Evolutionary conservation across 2,329 filamentous ascomycete genomes (phyloP), one percentile per base, ranked within the genome.

Genomic region (Aureobasidium vineae): DNA sequence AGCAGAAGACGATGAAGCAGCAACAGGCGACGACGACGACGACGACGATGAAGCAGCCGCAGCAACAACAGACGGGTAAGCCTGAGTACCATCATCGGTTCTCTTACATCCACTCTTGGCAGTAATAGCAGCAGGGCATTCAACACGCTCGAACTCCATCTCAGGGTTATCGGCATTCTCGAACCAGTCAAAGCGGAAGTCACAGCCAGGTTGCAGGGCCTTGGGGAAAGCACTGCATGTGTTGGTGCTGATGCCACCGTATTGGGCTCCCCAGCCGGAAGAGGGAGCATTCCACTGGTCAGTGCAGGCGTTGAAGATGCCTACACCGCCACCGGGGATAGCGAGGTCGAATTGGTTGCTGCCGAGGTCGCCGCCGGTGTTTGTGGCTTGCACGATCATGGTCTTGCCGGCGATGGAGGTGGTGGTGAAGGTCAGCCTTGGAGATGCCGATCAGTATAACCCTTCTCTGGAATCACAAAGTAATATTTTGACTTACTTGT

Each of bases 351-450:
- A 88, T 69, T 88, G 85, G 72, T 86, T 86, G 38, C 73, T 71
- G 49, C 79, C 79, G 8, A 87, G 77, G 72, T 87, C 85, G 23
- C 79, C 79, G 36, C 85, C 86, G 1, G 86, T 88, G 74, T 88
- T 88, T 40, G 84, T 87, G 10, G 84, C 83, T 73, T 89, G 86
- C 19, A 89, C 82, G 63, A 88, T 79, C 83, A 88, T 86, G 67
- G 80, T 84, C 78, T 88, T 88, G 64, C 86, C 85, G 31, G 78
- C 75, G 23, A 85, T 80, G 6, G 82, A 76, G 5, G 83, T 83
- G 49, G 80, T 82, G 13, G 84, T 86, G 72, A 88, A 86, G 15
- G 84, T 85, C 65, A 88, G 76, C 49, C 74, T 76, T 26, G 43
- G 57, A 15, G 56, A 38, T 15, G 43, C 26, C 38, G 15, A n/a